Base-by-base conservation (phyloP, 306 rosid species). In the Casuarina cunninghamiana region DNA sequence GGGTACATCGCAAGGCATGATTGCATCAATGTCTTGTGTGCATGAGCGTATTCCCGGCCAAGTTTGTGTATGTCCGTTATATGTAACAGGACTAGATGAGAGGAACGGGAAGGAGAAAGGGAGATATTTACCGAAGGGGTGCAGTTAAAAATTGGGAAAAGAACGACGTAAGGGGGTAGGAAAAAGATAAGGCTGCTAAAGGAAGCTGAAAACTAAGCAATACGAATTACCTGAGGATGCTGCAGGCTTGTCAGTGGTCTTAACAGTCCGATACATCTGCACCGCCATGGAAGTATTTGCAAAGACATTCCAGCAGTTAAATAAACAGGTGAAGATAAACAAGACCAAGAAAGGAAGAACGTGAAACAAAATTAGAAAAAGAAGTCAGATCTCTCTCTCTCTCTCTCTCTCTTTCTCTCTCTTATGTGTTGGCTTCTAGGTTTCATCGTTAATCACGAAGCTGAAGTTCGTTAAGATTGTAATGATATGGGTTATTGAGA, bases 251-350 rank as follows among this genome's bases (percentile, higher is more conserved):
- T 90, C 97, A 85, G 98, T 91, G 66, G 97, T 91, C 87, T 91
- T 93, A 78, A 93, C 97, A 81, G 98, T 93, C 73, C 98, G 85
- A 86, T 93, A 93, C 98, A 93, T 93, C 98, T 93, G 89, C 57
- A 73, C 77, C 85, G 58, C 66, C 71, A 78, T 41, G 65, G 49
- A 68, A 58, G 35, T 73, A 62, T 72, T 62, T 77, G 49, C 51
- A 48, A 58, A 58, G 65, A 58, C 49, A 69, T 78, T 73, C 46
- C 35, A 67, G 63, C 65, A 21, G 42, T 73, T 60, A 70, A 35
- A 83, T 74, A 17, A 72, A 38, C 48, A 2, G 66, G 75, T 38
- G 53, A 55, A 48, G 57, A 57, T 17, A 68, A 16, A 46, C 26
- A 45, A 2, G 9, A 44, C 17, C 15, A 13, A n/a, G 19, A 46